Base-by-base conservation (phyloP, 2,329 filamentous ascomycete genomes). In the Cercospora janseana region DNA sequence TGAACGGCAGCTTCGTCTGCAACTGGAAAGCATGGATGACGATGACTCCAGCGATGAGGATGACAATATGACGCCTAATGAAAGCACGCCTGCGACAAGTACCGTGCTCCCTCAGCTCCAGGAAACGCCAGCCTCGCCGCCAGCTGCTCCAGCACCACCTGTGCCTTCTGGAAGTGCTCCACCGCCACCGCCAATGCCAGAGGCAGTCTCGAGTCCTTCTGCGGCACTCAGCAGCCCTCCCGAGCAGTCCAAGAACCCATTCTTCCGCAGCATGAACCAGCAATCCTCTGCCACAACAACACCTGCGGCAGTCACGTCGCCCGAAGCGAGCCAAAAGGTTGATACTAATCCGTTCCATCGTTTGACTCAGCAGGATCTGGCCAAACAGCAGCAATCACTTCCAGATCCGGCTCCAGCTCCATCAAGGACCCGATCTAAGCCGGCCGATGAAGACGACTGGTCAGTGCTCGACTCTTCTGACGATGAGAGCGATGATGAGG, bases 271-370 rank as follows among this genome's bases (percentile, higher is more conserved):
- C 74, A 83, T 94, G 77, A 84, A 83, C 42, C 86, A 75, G 82
- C 69, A 45, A 24, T 57, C 70, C 6, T 63, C 70, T 2, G 52
- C 70, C 20, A 66, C 70, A 29, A 59, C 69, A 29, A 57, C 66
- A 13, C 68, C 68, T 57, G 73, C 74, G 68, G 76, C 23, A 65
- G 23, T 49, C n/a, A 48, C 49, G 9, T 73, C 18, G 64, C 75
- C 16, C 65, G 75, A 40, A 15, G 57, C 53, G n/a, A 58, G 62
- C 31, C 61, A 62, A 37, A 66, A 65, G 49, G 78, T 80, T 18
- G 91, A 88, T n/a, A 97, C 88, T 7, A 98, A 98, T 66, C 93
- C 93, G 4, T 98, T 97, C 82, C 88, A 95, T 69, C 87, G 90
- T 49, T 82, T 95, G 66, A 82, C 86, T 4, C 81, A 86, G 60